Evolutionary conservation across 345 rosid species (phyloP).

Genomic region (Isatis tinctoria): DNA sequence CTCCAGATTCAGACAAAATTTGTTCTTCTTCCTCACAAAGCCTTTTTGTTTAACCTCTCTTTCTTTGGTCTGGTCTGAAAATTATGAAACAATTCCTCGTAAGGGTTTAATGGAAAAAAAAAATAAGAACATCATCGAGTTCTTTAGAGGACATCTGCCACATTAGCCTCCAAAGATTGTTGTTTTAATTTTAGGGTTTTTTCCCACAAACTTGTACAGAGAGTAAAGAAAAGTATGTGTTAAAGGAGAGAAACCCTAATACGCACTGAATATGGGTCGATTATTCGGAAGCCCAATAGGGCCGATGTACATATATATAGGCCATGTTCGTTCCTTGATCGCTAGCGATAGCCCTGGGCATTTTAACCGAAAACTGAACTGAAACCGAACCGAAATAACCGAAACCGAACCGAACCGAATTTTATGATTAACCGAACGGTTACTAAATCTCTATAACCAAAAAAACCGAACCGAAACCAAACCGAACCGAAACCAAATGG

Average conservation of each 20-base stretch:
- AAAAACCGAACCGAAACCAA: too few relatives aligned
- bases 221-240: constrained; percentile 44
- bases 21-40: not conserved
- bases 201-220: constrained; percentile 56
- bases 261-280: not conserved
- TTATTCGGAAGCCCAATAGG: too few relatives aligned
- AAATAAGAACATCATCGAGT: constrained; percentile 42
- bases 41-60: not conserved
- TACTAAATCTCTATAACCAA: too few relatives aligned
- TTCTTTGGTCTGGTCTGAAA: not conserved
- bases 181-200: constrained; percentile 28
- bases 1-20: not conserved
- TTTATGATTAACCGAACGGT: too few relatives aligned
- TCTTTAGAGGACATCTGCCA: constrained; percentile 40
- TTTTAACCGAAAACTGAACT: too few relatives aligned
- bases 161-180: constrained; percentile 50
- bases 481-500: too few relatives aligned
- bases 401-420: too few relatives aligned
- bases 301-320: too few relatives aligned
- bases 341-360: too few relatives aligned
- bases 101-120: constrained; percentile 26
- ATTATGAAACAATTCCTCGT: not conserved
- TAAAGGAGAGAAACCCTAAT: not conserved
- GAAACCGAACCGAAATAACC: too few relatives aligned
- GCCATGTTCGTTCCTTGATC: too few relatives aligned